Percentiles rank a stretch among this genome's conserved stretches.
phyloP scores from a whole-genome alignment of 139 green algal genomes.

The Spirogloea muscicola region DNA sequence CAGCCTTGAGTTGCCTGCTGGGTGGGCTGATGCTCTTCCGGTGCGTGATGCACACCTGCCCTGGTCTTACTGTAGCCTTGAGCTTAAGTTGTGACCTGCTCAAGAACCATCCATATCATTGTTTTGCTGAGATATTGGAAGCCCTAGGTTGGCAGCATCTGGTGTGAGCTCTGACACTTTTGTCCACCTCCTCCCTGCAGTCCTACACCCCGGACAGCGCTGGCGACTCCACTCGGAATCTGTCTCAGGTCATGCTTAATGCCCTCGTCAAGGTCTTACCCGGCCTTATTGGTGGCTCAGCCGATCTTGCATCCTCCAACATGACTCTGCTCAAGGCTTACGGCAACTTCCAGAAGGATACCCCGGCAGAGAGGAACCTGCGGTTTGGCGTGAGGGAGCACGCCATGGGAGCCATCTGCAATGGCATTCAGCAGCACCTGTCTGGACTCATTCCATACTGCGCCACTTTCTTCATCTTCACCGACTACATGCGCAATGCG shows the following conservation, averaged over 20 bases:
- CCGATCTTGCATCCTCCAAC: conserved; percentile 97
- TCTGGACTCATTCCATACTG: conserved; percentile 93
- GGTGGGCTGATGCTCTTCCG: conserved; percentile 83
- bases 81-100: no score
- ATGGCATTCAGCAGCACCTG: conserved; percentile 87
- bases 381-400: conserved; percentile 98
- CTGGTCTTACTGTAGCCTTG: no score
- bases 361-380: conserved; percentile 89
- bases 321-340: conserved; percentile 99
- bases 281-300: conserved; percentile 90
- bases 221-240: conserved; percentile 87
- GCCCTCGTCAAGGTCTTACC: conserved; percentile 83
- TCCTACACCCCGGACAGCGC: conserved; percentile 83
- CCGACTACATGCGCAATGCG: conserved; percentile 96
- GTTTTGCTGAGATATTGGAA: no score
- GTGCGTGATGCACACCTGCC: conserved; percentile 43
- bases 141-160: no score
- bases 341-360: conserved; percentile 96
- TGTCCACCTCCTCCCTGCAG: no score
- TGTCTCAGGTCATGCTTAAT: conserved; percentile 93
- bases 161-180: no score
- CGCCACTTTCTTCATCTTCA: conserved; percentile 99
- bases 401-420: conserved; percentile 96
- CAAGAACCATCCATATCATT: no score
- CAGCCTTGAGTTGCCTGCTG: conserved; percentile 73